These are phyloP conservation scores for Perkinsus chesapeaki DNA, from an alignment of 169 alveolate genomes.

Conservation along the genomic window DNA sequence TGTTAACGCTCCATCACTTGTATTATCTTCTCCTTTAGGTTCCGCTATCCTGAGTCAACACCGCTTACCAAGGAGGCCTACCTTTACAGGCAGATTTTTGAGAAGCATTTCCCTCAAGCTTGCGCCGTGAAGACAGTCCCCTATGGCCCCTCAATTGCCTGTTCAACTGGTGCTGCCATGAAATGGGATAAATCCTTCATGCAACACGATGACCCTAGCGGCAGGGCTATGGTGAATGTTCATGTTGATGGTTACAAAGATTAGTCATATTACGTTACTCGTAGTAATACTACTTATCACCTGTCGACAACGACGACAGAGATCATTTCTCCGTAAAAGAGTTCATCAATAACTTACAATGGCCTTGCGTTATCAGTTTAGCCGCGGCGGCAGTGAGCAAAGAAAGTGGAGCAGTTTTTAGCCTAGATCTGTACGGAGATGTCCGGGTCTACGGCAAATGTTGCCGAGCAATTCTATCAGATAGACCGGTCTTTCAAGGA, in stretches of 20 bases:
- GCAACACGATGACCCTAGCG: conserved; percentile 32
- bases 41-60: conserved; percentile 41
- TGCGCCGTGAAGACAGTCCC: conserved; percentile 40
- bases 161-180: conserved; percentile 39
- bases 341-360: background rate
- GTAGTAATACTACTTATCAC: background rate
- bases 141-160: conserved; percentile 35
- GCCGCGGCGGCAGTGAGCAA: background rate
- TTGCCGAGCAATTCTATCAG: background rate
- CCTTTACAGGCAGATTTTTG: conserved; percentile 43
- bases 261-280: background rate
- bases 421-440: background rate
- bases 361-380: background rate
- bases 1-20: background rate
- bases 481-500: background rate
- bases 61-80: conserved; percentile 51
- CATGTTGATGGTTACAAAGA: background rate
- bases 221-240: conserved; percentile 28
- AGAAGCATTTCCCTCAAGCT: conserved; percentile 34
- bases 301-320: background rate
- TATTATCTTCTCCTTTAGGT: conserved; percentile 13
- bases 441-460: background rate
- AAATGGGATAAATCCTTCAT: conserved; percentile 35
- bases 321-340: background rate
- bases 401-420: too few relatives aligned